A percentile compares a stretch with the other conserved stretches of the same genome.
Conservation (phyloP, 1,284 basidiomycete species). For the Rhodotorula sp. region DNA sequence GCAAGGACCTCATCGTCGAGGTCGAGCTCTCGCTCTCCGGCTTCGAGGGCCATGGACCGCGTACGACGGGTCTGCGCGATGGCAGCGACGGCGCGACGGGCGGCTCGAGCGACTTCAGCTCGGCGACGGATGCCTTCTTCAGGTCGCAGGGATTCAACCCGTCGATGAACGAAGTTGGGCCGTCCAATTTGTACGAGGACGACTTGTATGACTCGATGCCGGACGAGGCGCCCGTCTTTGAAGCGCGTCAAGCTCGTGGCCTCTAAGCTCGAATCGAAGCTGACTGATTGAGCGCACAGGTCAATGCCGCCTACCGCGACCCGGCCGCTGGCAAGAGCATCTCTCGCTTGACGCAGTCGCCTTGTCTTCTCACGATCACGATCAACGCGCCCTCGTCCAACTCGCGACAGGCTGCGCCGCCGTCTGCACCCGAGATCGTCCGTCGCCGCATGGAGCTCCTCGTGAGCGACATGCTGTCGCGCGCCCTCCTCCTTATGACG, state of each 20-base stretch:
- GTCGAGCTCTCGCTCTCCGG: conserved; percentile 66
- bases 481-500: conserved; percentile 82
- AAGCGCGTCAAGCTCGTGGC: conserved; percentile 13
- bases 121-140: conserved; percentile 47
- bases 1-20: conserved; percentile 90
- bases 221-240: conserved; percentile 72
- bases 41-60: conserved; percentile 7
- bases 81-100: background rate
- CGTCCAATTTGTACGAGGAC: conserved; percentile 38
- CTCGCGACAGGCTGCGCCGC: conserved; percentile 49
- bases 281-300: conserved; percentile 54
- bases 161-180: conserved; percentile 59
- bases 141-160: conserved; percentile 41
- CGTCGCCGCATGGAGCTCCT: conserved; percentile 91
- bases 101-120: conserved; percentile 23
- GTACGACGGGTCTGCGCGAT: background rate
- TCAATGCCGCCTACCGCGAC: conserved; percentile 89
- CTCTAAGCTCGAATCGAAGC: background rate
- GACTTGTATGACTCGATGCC: conserved; percentile 62
- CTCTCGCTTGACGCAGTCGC: conserved; percentile 73
- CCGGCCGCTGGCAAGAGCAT: conserved; percentile 76
- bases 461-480: conserved; percentile 90
- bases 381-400: conserved; percentile 56
- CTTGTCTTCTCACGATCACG: conserved; percentile 83
- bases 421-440: conserved; percentile 76